These are phyloP conservation scores for Nicotiana tomentosiformis DNA, from an alignment of 257 asterid species.

Conservation along the genomic window DNA sequence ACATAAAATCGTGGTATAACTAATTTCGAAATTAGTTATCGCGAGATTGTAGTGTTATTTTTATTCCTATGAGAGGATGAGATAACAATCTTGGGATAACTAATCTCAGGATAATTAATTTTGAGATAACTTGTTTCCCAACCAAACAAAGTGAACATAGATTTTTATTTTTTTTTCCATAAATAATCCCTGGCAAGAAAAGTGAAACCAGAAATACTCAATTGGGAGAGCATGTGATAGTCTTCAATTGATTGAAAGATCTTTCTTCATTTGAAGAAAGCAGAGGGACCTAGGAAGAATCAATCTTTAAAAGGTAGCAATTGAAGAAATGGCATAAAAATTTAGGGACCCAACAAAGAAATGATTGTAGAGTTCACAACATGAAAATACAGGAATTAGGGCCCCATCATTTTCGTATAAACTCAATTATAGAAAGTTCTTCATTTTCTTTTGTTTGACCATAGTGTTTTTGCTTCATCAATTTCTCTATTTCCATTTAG, in stretches of 20 bases:
- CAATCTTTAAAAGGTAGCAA: not conserved
- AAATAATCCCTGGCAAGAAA: not conserved
- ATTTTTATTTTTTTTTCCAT: too few relatives aligned
- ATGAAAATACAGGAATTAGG: not conserved
- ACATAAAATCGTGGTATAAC: too few relatives aligned
- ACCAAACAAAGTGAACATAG: too few relatives aligned
- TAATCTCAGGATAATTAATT: too few relatives aligned
- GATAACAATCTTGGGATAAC: too few relatives aligned
- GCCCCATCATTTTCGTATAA: not conserved
- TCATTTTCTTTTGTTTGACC: slow-evolving; percentile 8
- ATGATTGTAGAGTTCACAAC: not conserved
- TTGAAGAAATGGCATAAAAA: not conserved
- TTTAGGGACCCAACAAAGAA: not conserved
- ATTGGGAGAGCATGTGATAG: not conserved
- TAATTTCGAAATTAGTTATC: too few relatives aligned
- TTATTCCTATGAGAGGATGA: fast-evolving
- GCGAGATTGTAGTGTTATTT: too few relatives aligned
- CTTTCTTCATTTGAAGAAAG: not conserved
- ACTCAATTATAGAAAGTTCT: slow-evolving; percentile 1
- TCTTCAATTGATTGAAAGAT: not conserved
- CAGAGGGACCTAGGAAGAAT: not conserved
- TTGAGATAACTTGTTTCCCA: too few relatives aligned
- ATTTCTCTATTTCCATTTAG: not conserved
- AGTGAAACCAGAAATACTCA: not conserved
- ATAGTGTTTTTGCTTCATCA: not conserved